A percentile compares a stretch with the other conserved stretches of the same genome.
Evolutionary conservation across 2,329 filamentous ascomycete species (phyloP).

Genomic region (Ilyonectria destructans): DNA sequence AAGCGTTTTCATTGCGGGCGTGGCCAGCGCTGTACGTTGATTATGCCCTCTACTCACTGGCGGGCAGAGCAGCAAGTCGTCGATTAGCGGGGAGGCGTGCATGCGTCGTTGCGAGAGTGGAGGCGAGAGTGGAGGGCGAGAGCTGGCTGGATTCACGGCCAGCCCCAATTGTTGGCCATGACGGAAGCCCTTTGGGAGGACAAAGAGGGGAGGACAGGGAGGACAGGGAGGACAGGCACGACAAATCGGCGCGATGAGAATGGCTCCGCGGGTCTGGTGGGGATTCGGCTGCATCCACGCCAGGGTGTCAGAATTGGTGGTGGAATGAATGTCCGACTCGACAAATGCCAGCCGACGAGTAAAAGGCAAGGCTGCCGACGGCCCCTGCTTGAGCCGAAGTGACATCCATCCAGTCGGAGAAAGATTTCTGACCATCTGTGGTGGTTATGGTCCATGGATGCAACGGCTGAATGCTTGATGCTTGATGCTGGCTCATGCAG

Average conservation of each 20-base stretch:
- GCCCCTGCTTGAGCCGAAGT: neutral
- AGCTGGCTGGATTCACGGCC: neutral
- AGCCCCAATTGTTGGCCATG: neutral
- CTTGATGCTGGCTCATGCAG: neutral
- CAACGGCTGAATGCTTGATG: constrained; percentile 10
- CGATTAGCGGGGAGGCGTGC: constrained; percentile 28
- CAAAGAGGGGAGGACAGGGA: constrained; percentile 4
- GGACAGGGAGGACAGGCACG: constrained; percentile 2
- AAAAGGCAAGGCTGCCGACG: neutral
- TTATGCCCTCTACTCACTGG: constrained; percentile 10
- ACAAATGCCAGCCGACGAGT: neutral
- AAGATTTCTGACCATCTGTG: neutral
- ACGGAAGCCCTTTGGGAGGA: constrained; percentile 12
- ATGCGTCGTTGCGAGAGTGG: constrained; percentile 7
- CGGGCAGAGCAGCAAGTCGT: constrained; percentile 18
- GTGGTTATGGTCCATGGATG: constrained; percentile 3
- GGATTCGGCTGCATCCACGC: constrained; percentile 32
- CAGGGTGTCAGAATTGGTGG: constrained; percentile 34
- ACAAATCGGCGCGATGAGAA: constrained; percentile 14
- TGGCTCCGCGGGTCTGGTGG: neutral
- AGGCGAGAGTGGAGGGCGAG: neutral
- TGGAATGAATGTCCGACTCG: constrained; percentile 29
- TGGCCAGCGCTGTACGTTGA: constrained; percentile 4
- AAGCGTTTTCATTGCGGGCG: constrained; percentile 10
- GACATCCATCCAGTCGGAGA: neutral